phyloP scores from a whole-genome alignment of 495 filamentous ascomycete species.

The Aspergillus baeticus region DNA sequence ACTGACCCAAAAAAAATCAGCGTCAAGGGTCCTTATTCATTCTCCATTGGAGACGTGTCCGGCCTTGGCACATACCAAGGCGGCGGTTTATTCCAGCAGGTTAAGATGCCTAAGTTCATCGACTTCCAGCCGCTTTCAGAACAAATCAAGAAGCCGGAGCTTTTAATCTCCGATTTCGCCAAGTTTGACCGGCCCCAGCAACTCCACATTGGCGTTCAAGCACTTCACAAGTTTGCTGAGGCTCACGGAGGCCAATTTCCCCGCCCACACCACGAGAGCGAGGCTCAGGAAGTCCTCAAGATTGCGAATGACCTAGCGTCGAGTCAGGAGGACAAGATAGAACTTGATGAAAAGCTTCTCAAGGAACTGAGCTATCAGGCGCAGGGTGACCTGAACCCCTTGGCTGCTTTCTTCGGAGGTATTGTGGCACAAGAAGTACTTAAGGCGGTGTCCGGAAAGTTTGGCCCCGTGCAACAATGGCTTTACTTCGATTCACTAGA shows the following conservation, averaged over 20 bases:
- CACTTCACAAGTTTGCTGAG: conserved; percentile 79
- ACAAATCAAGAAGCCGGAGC: conserved; percentile 81
- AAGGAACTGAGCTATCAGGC: conserved; percentile 95
- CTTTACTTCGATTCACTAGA: conserved; percentile 98
- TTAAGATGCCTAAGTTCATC: conserved; percentile 95
- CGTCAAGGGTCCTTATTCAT: conserved; percentile 94
- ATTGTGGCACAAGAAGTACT: conserved; percentile 94
- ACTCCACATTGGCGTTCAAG: conserved; percentile 90
- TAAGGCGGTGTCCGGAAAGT: conserved; percentile 97
- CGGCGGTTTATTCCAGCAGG: conserved; percentile 88
- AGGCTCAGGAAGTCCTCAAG: conserved; percentile 75
- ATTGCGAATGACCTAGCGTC: conserved; percentile 68
- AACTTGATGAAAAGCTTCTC: conserved; percentile 89
- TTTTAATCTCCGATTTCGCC: conserved; percentile 91
- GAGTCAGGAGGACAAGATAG: conserved; percentile 65
- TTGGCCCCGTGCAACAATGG: conserved; percentile 87
- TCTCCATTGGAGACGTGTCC: conserved; percentile 93
- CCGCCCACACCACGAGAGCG: conserved; percentile 75
- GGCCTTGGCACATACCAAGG: conserved; percentile 78
- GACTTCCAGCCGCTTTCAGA: conserved; percentile 78
- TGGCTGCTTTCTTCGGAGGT: conserved; percentile 95
- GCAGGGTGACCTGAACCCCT: conserved; percentile 83
- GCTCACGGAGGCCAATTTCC: conserved; percentile 68
- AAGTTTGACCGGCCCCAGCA: conserved; percentile 94
- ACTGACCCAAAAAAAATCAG: conserved; percentile 82